Conservation (phyloP, 352 stramenopile species). For the Globisporangium iwayamae region DNA sequence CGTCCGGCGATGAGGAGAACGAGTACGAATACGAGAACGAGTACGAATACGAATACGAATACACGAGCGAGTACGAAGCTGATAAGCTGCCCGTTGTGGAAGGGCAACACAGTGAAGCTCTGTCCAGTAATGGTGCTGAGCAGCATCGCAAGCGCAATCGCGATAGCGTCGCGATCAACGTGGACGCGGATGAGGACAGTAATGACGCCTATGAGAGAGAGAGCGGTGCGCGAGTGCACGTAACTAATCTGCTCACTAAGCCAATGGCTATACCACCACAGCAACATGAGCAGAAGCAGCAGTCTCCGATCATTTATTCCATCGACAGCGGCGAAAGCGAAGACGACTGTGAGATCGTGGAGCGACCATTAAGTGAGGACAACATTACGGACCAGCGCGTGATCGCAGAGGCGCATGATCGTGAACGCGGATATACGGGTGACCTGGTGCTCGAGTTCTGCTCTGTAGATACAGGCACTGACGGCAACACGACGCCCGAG, state of each 20-base stretch:
- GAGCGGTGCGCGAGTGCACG: neutral
- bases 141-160: neutral
- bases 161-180: neutral
- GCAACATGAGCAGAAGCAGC: neutral
- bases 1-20: neutral
- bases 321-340: slow-evolving; percentile 28
- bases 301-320: slow-evolving; percentile 21
- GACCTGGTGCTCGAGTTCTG: neutral
- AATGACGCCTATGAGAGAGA: neutral
- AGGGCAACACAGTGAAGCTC: neutral
- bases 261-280: neutral
- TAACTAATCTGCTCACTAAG: neutral
- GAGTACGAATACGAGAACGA: neutral
- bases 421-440: neutral
- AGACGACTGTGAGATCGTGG: slow-evolving; percentile 7
- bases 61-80: neutral
- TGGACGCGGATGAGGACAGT: neutral
- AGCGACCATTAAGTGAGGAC: neutral
- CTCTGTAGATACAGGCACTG: neutral
- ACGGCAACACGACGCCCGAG: slow-evolving; percentile 17
- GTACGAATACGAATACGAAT: neutral
- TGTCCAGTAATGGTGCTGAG: neutral
- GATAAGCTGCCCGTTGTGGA: neutral
- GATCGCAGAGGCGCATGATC: neutral
- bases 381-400: neutral